Conservation (phyloP, 1,284 basidiomycete species). For the Irpex sp. region DNA sequence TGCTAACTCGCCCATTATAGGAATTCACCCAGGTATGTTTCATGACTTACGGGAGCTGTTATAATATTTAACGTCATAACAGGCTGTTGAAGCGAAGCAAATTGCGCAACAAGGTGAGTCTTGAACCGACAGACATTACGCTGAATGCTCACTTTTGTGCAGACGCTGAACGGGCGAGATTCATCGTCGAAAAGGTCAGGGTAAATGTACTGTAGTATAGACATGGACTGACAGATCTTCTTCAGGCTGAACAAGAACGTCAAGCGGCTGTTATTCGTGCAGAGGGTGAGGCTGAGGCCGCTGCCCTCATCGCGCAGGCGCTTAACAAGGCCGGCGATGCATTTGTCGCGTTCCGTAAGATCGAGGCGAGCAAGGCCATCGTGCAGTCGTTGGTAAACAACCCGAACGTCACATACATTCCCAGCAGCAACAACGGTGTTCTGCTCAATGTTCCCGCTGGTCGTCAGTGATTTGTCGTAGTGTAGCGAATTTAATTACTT, state of each 20-base stretch:
- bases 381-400: constrained; percentile 77
- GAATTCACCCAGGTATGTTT: constrained; percentile 70
- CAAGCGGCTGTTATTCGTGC: constrained; percentile 98
- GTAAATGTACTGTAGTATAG: neutral
- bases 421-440: constrained; percentile 75
- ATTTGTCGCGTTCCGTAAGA: constrained; percentile 93
- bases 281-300: constrained; percentile 98
- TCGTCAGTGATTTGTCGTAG: constrained; percentile 29
- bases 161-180: constrained; percentile 98
- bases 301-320: constrained; percentile 89
- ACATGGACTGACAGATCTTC: constrained; percentile 4
- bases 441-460: constrained; percentile 78
- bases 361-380: constrained; percentile 98
- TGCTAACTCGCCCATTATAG: constrained; percentile 39
- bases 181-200: constrained; percentile 93
- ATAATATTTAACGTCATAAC: neutral
- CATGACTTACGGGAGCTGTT: neutral
- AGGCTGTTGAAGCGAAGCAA: constrained; percentile 98
- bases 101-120: constrained; percentile 87
- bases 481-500: neutral
- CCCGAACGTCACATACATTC: constrained; percentile 87
- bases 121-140: neutral
- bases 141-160: constrained; percentile 3
- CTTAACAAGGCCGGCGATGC: constrained; percentile 94
- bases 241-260: constrained; percentile 95